phyloP scores from a whole-genome alignment of 2,329 filamentous ascomycete species.

The Colletotrichum lini region DNA sequence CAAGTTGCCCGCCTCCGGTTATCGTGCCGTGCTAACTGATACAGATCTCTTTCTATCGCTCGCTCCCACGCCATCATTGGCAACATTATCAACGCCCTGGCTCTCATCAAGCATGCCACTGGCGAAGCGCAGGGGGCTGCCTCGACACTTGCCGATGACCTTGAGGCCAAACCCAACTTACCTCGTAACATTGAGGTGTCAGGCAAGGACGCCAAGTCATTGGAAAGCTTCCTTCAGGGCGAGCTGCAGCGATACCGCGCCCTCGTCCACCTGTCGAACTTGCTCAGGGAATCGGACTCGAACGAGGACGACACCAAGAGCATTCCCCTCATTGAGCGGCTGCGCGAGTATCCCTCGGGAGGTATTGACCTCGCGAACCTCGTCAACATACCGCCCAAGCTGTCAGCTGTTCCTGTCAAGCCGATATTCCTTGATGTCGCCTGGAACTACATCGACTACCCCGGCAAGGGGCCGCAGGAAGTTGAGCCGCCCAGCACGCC shows the following conservation, averaged over 20 bases:
- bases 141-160: constrained; percentile 55
- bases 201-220: constrained; percentile 67
- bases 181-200: constrained; percentile 80
- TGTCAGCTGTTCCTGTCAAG: constrained; percentile 90
- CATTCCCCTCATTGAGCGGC: constrained; percentile 78
- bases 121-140: constrained; percentile 71
- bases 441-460: constrained; percentile 98
- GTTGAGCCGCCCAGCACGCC: constrained; percentile 43
- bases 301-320: constrained; percentile 60
- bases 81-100: constrained; percentile 84
- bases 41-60: constrained; percentile 85
- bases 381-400: constrained; percentile 87
- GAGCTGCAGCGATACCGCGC: constrained; percentile 87
- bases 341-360: constrained; percentile 81
- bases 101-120: constrained; percentile 81
- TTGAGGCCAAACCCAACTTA: constrained; percentile 49
- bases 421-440: constrained; percentile 96
- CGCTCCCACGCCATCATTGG: constrained; percentile 85
- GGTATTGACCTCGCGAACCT: constrained; percentile 83
- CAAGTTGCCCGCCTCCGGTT: constrained; percentile 57
- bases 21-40: constrained; percentile 40
- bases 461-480: constrained; percentile 67
- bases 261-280: constrained; percentile 84
- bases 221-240: constrained; percentile 75
- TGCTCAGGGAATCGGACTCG: constrained; percentile 63